Evolutionary conservation across 306 rosid species (phyloP), one percentile per base, ranked within the genome.

Genomic region (Pterocarpus macrocarpus): DNA sequence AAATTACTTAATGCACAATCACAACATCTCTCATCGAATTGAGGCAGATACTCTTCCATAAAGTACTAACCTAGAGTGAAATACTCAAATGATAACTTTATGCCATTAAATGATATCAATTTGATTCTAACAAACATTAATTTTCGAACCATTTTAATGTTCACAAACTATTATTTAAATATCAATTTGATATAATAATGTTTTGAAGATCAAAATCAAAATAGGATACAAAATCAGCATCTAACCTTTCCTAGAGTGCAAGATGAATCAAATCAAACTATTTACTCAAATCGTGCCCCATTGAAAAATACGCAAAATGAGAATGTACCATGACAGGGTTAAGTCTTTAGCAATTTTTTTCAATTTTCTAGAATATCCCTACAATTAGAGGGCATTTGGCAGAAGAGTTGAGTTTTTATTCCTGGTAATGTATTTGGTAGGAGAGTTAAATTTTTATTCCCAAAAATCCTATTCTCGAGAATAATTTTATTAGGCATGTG

Each of bases 251-350:
- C 57, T 11, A 68, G 9, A 44, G 5, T 47, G 50, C 17, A 47
- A 64, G 22, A 30, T 30, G 39, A 69, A 69, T 47, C 75, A 56
- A 69, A 69, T 47, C 12, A 45, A 30, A 69, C 41, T 0, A 47
- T 49, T 69, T 33, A 47, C 14, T 49, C 45, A 36, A 14, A 77
- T 64, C 16, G 16, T 5, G 22, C 33, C 13, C 13, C 33, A 15
- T 75, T 8, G 32, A 50, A 50, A 39, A 77, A 44, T 56, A 63
- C 43, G 75, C 74, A 70, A 71, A 82, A 39, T 76, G 50, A 64
- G 82, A 82, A 77, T 71, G 55, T 50, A 43, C 10, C 67, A 71
- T 62, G 58, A 69, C 39, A 82, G 14, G 74, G 69, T 49, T 70
- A 49, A 61, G 55, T 14, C 41, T 32, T 41, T 6, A 22, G 8